Evolutionary conservation across 2,329 filamentous ascomycete species (phyloP).

Genomic region (Sporothrix dimorphospora): DNA sequence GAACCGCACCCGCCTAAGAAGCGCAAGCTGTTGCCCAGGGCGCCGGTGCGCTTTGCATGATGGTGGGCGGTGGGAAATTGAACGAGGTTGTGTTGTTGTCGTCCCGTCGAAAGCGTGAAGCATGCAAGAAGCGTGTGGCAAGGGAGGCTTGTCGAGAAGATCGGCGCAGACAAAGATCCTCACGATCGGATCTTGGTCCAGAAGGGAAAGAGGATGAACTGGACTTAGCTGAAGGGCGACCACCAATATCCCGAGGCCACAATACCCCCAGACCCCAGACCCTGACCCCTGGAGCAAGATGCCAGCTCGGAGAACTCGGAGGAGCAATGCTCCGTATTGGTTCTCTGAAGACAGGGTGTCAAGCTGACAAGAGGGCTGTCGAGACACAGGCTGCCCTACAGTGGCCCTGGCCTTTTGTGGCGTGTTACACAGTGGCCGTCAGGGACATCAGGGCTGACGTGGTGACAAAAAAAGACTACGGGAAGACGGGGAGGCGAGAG

Average conservation of each 20-base stretch:
- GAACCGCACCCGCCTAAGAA: neutral
- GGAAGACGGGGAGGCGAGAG: neutral
- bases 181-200: neutral
- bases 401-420: neutral
- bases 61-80: neutral
- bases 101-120: neutral
- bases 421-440: neutral
- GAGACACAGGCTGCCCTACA: neutral
- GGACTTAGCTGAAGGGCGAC: neutral
- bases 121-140: conserved; percentile 12
- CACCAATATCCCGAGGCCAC: too few relatives aligned
- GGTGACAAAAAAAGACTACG: neutral
- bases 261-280: too few relatives aligned
- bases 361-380: neutral
- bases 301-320: too few relatives aligned
- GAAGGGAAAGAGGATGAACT: neutral
- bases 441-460: neutral
- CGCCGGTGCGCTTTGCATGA: conserved; percentile 26
- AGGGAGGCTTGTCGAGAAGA: neutral
- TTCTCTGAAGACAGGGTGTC: neutral
- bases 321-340: too few relatives aligned
- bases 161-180: neutral
- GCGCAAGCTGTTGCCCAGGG: conserved; percentile 13
- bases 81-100: neutral
- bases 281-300: too few relatives aligned